Conservation (phyloP, 306 rosid genomes). For the Sesbania bispinosa region DNA sequence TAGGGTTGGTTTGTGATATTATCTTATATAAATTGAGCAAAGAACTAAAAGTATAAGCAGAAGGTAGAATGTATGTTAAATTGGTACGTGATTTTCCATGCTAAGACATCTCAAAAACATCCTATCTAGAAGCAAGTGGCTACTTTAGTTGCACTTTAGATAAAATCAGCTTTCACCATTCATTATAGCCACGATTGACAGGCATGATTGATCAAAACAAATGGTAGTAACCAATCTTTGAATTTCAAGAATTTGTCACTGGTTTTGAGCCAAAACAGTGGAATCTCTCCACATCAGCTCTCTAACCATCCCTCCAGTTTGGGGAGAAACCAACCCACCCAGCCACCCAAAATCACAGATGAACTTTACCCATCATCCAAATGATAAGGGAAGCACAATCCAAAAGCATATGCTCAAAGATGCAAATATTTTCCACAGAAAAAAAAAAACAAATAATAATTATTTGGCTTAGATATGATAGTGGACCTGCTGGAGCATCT, state of each 20-base stretch:
- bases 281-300: neutral
- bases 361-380: neutral
- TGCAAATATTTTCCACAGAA: neutral
- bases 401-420: neutral
- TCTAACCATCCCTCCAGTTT: neutral
- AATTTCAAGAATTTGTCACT: neutral
- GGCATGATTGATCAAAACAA: neutral
- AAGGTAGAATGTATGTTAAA: neutral
- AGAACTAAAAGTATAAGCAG: conserved; percentile 15
- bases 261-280: conserved; percentile 7
- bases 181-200: neutral
- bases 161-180: neutral
- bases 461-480: neutral
- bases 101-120: too few relatives aligned
- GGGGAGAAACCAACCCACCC: neutral
- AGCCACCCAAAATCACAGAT: neutral
- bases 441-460: neutral
- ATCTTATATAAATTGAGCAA: neutral
- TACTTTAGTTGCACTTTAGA: neutral
- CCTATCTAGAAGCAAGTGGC: neutral
- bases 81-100: neutral
- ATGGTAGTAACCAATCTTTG: neutral
- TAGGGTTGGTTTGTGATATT: neutral
- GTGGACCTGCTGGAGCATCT: neutral
- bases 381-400: neutral